phyloP scores from a whole-genome alignment of 257 asterid species.

The Primulina eburnea region DNA sequence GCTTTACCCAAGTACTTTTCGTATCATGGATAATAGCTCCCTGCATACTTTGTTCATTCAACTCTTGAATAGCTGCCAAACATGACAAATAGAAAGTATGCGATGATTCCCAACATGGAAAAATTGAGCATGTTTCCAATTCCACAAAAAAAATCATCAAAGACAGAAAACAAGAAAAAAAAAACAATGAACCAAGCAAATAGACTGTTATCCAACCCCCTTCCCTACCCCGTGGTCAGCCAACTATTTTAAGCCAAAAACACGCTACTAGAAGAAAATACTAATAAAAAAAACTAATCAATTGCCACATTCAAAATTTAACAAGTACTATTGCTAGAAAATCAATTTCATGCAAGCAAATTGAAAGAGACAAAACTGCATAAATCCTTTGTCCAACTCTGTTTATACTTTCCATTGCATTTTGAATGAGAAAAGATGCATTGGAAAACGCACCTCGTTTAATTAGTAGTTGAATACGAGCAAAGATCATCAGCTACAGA shows the following conservation, averaged over 20 bases:
- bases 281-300: not conserved
- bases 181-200: conserved; percentile 20
- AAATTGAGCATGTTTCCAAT: conserved; percentile 15
- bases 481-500: not conserved
- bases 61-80: conserved; percentile 61
- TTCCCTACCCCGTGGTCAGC: not conserved
- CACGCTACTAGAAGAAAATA: not conserved
- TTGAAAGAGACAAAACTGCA: conserved; percentile 5
- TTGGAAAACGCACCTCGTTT: not conserved
- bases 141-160: conserved; percentile 14
- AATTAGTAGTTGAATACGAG: conserved; percentile 2
- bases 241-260: not conserved
- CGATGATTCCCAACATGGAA: conserved; percentile 2
- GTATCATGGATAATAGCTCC: conserved; percentile 32
- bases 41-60: conserved; percentile 37
- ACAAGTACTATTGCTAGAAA: not conserved
- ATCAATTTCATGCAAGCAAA: not conserved
- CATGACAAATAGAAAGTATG: conserved; percentile 22
- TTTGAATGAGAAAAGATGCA: not conserved
- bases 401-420: conserved; percentile 8
- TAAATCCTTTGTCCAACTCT: conserved; percentile 1
- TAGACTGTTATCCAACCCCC: conserved; percentile 11
- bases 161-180: conserved; percentile 3
- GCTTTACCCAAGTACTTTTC: conserved; percentile 76
- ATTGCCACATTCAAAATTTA: not conserved